Percentiles rank a stretch among this genome's conserved stretches.
phyloP scores from a whole-genome alignment of 768 basidiomycete genomes.

The Leccinum uliginosum region DNA sequence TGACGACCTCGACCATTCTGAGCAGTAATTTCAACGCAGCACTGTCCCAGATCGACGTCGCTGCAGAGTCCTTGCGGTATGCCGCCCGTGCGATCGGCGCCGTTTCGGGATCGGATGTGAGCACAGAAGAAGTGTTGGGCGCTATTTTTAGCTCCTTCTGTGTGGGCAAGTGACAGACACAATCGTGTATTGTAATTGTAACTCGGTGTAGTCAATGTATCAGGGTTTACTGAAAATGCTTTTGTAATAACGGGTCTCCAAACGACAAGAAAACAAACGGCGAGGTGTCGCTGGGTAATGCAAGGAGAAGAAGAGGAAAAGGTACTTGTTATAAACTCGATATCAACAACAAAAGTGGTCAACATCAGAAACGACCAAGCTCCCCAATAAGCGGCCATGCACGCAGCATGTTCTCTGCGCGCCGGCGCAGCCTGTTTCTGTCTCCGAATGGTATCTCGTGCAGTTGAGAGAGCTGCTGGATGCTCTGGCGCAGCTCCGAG shows the following conservation, averaged over 20 bases:
- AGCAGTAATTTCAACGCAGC: conserved; percentile 33
- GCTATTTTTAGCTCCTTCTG: conserved; percentile 84
- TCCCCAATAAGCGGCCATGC: conserved; percentile 12
- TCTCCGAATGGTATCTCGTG: conserved; percentile 30
- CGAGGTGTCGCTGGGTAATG: neutral
- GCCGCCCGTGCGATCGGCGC: conserved; percentile 80
- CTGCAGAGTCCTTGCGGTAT: conserved; percentile 84
- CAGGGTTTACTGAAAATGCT: neutral
- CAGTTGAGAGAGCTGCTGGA: conserved; percentile 25
- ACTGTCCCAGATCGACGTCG: conserved; percentile 70
- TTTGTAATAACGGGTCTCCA: neutral
- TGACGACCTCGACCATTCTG: neutral
- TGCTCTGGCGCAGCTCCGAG: conserved; percentile 13
- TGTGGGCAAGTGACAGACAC: conserved; percentile 62
- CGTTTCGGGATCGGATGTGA: conserved; percentile 69
- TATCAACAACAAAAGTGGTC: neutral
- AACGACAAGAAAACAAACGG: neutral
- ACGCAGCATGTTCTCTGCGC: conserved; percentile 13
- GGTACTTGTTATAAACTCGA: neutral
- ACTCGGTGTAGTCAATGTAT: neutral
- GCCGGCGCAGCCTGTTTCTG: conserved; percentile 22
- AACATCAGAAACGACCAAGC: neutral
- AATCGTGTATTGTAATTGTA: conserved; percentile 1
- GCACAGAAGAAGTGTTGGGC: conserved; percentile 80
- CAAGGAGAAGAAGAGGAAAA: neutral